Percentiles rank a stretch among this genome's conserved stretches.
Conservation (phyloP, 2,329 filamentous ascomycete species). For the Coleophoma cylindrospora region DNA sequence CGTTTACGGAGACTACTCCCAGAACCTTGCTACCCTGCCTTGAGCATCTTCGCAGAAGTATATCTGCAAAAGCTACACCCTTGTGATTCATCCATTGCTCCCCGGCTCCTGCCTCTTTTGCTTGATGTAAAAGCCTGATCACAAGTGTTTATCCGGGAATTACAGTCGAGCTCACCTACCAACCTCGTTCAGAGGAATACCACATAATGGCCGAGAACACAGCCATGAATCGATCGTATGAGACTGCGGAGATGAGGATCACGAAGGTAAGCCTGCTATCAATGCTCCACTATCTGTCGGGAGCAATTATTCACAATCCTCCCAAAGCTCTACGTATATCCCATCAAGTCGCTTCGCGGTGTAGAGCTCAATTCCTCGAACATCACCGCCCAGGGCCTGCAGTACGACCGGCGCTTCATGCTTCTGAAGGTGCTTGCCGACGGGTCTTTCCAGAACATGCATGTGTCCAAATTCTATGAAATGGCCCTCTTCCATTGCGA, state of each 20-base stretch:
- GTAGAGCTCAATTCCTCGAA: conserved; percentile 45
- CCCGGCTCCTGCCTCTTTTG: no score
- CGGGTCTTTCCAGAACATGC: conserved; percentile 46
- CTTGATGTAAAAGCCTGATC: no score
- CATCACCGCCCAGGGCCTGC: conserved; percentile 54
- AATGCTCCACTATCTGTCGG: no score
- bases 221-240: not conserved
- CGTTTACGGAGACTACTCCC: no score
- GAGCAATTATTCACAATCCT: not conserved
- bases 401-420: conserved; percentile 66
- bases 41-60: no score
- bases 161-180: no score
- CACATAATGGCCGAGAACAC: no score
- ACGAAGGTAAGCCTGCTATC: not conserved
- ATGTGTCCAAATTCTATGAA: conserved; percentile 50
- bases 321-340: conserved; percentile 60
- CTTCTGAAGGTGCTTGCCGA: conserved; percentile 45
- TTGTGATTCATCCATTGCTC: no score
- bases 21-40: no score
- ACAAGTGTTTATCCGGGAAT: no score
- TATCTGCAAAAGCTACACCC: no score
- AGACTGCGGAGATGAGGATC: not conserved
- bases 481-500: conserved; percentile 59
- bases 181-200: no score
- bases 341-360: conserved; percentile 64